Evolutionary conservation across 2,329 filamentous ascomycete genomes (phyloP), one percentile per base, ranked within the genome.

Genomic region (Conoideocrella luteorostrata): DNA sequence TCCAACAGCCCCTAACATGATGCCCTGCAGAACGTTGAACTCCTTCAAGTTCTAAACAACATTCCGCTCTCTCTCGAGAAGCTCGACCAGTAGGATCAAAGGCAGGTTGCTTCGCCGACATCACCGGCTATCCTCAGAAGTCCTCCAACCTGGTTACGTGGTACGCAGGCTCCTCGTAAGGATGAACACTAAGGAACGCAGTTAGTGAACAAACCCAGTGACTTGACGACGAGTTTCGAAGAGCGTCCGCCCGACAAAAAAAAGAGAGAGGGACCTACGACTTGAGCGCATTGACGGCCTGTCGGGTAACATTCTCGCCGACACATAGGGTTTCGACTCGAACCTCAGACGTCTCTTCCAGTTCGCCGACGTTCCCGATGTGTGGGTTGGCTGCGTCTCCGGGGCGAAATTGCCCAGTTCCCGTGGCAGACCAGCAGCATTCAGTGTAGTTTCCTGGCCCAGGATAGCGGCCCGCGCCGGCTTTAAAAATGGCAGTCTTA

Each of bases 351-450:
- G 78, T 68, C 46, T 77, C 59, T 59, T 86, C 80, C 1, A 86
- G 54, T 30, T 66, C 58, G 1, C 80, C 80, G 1, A 71, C 64
- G 10, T 63, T 62, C 0, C 83, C 83, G 48, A 86, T 78, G 54
- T 78, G 64, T 3, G 83, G 82, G 38, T 80, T 81, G 1, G 83
- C 80, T 0, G 66, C 59, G 43, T 70, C 69, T 1, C 77, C 79
- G 0, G 82, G 82, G 0, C 77, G 73, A 59, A 86, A 88, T 55
- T 86, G 82, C 1, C 80, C 81, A 0, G 67, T 77, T 4, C 83
- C 84, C 5, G 61, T 49, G 1, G 65, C 60, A 5, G 66, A 62
- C 66, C 68, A 80, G 58, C 70, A 72, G 56, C 67, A 73, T 51
- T 80, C 74, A 20, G 71, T 75, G 54, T 80, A 80, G 52, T 69